These are phyloP conservation scores for Scorias spongiosa DNA, from an alignment of 2,329 filamentous ascomycete species.

Conservation along the genomic window DNA sequence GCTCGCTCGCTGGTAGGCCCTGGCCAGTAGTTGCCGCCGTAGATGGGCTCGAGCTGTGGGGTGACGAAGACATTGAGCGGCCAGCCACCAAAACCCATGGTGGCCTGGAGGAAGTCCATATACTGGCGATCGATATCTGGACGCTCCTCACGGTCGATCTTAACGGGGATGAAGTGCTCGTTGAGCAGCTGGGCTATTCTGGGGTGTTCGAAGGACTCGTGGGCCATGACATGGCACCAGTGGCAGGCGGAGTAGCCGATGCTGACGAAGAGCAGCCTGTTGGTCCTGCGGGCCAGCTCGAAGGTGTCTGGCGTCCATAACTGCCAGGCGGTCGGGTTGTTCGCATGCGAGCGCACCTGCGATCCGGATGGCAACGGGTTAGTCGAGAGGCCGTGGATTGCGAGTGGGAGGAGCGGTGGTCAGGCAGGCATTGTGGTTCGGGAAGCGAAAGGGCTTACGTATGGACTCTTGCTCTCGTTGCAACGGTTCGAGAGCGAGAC, in stretches of 20 bases:
- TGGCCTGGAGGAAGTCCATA: slow-evolving; percentile 95
- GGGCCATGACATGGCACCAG: slow-evolving; percentile 80
- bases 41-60: slow-evolving; percentile 80
- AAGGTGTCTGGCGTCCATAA: slow-evolving; percentile 66
- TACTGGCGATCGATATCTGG: slow-evolving; percentile 92
- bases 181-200: slow-evolving; percentile 74
- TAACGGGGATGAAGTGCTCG: slow-evolving; percentile 73
- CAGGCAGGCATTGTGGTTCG: neutral
- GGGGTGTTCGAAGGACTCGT: slow-evolving; percentile 75
- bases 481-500: slow-evolving; percentile 36
- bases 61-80: slow-evolving; percentile 95
- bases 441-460: slow-evolving; percentile 32
- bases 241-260: slow-evolving; percentile 94
- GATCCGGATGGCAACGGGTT: slow-evolving; percentile 30
- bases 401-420: neutral
- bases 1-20: slow-evolving; percentile 48
- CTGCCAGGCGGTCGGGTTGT: slow-evolving; percentile 86
- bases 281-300: slow-evolving; percentile 59
- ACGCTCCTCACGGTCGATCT: slow-evolving; percentile 85
- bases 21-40: slow-evolving; percentile 93
- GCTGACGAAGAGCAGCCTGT: slow-evolving; percentile 82
- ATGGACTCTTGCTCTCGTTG: slow-evolving; percentile 48
- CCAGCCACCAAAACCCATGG: slow-evolving; percentile 82
- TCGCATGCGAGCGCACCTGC: slow-evolving; percentile 45
- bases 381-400: neutral